These are phyloP conservation scores for Colletotrichum cordylinicola DNA, from an alignment of 2,329 filamentous ascomycete genomes.

Conservation along the genomic window DNA sequence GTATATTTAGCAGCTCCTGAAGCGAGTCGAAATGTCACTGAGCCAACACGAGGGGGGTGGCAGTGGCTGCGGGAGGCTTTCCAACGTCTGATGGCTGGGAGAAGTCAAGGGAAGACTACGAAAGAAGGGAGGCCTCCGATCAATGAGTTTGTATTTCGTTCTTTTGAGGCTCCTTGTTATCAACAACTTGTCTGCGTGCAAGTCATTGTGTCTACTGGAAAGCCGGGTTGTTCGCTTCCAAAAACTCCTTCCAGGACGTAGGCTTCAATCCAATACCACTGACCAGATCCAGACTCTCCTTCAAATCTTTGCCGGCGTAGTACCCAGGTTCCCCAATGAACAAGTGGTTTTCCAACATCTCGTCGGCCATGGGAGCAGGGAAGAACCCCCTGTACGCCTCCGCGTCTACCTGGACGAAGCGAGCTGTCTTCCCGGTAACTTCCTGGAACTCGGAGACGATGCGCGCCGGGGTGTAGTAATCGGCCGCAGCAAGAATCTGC, in stretches of 20 bases:
- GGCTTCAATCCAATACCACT: background rate
- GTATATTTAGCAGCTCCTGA: background rate
- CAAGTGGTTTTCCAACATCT: constrained; percentile 28
- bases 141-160: background rate
- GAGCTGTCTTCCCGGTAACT: constrained; percentile 1
- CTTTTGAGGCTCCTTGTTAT: background rate
- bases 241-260: constrained; percentile 13
- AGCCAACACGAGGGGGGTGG: background rate
- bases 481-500: constrained; percentile 17
- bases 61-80: background rate
- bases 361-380: constrained; percentile 24
- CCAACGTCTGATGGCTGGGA: rapidly evolving
- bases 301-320: constrained; percentile 1
- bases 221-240: background rate
- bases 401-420: constrained; percentile 15
- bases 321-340: constrained; percentile 27
- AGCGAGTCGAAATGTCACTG: background rate
- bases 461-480: constrained; percentile 17
- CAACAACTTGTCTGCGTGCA: rapidly evolving
- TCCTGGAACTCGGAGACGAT: constrained; percentile 20
- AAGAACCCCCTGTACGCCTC: constrained; percentile 30
- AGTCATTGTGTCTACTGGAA: background rate
- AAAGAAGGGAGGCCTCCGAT: background rate
- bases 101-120: rapidly evolving
- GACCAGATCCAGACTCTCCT: constrained; percentile 2